Base-by-base conservation (phyloP, 768 basidiomycete species). In the Pulveroboletus frians region DNA sequence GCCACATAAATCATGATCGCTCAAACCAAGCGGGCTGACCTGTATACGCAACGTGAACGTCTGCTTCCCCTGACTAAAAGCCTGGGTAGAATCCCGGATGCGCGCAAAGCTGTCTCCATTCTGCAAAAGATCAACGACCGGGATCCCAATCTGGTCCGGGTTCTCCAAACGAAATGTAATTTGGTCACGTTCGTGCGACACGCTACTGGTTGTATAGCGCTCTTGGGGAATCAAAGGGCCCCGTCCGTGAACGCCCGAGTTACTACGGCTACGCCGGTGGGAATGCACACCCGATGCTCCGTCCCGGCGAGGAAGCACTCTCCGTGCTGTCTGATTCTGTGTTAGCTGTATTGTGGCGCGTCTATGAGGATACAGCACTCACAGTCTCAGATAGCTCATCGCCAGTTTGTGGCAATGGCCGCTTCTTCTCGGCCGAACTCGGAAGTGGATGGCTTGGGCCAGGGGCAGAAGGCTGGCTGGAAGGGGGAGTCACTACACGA, bases 41-140 rank as follows among this genome's bases (percentile, higher is more conserved):
- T 83, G 81, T 20, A 88, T 70, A 36, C 87, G 79, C 42, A 89
- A 79, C 2, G 85, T 88, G 31, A 88, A 83, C 23, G 85, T 87
- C 30, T 85, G 84, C 11, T 84, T 85, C 32, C 81, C 77, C 47
- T 52, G 53, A 14, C 81, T 80, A 46, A 89, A 83, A 5, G 74
- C 69, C 47, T 81, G 75, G 46, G 84, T 80, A 18, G 79, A 74
- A 49, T 73, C 69, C 23, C 56, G 63, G n/a, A 89, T 73, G 31
- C 77, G 73, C 58, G 71, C 69, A 48, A 49, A 83, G 75, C 42
- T 76, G 71, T 51, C 75, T 73, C 62, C 38, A 27, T 43, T 56
- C 8, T 77, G 76, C 56, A 89, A 59, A 7, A 84, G 81, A 54
- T 87, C 86, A 10, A 59, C 58, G 49, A 88, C 71, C 1, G 77